Evolutionary conservation across 768 basidiomycete species (phyloP).

Genomic region (Rossbeevera mucosa): DNA sequence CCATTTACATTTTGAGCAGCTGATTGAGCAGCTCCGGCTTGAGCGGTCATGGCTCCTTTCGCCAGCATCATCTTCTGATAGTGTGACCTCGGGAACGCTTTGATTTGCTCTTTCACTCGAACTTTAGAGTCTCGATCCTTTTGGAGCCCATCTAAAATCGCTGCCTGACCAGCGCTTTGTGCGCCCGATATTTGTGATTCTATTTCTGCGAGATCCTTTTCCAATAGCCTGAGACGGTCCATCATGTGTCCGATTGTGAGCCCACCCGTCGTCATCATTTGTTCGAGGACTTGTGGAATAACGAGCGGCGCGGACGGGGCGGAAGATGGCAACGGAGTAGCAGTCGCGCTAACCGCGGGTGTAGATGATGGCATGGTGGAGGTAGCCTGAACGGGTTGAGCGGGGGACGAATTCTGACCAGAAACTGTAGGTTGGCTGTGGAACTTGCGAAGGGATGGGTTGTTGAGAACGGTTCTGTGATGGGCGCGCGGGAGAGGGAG

Average conservation of each 20-base stretch:
- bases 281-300: slow-evolving; percentile 14
- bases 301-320: slow-evolving; percentile 2
- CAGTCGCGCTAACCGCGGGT: slow-evolving; percentile 8
- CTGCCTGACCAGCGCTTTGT: slow-evolving; percentile 17
- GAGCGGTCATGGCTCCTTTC: slow-evolving; percentile 11
- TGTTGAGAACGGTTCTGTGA: slow-evolving; percentile 19
- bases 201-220: slow-evolving; percentile 10
- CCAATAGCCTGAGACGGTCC: slow-evolving; percentile 18
- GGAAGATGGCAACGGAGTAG: slow-evolving; percentile 4
- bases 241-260: slow-evolving; percentile 20
- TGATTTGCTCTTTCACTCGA: slow-evolving; percentile 11
- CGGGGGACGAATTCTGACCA: slow-evolving; percentile 4
- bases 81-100: slow-evolving; percentile 7
- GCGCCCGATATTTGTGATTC: slow-evolving; percentile 15
- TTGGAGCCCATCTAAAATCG: slow-evolving; percentile 11
- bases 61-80: slow-evolving; percentile 11
- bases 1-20: slow-evolving; percentile 2
- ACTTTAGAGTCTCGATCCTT: slow-evolving; percentile 4
- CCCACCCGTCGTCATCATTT: slow-evolving; percentile 4
- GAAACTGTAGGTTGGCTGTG: slow-evolving; percentile 10
- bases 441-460: slow-evolving; percentile 14
- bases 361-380: slow-evolving; percentile 5
- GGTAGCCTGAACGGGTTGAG: slow-evolving; percentile 5
- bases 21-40: slow-evolving; percentile 1
- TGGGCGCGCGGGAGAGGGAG: slow-evolving; percentile 20